Evolutionary conservation across 2,329 filamentous ascomycete genomes (phyloP).

Genomic region (Epichloe aotearoae): DNA sequence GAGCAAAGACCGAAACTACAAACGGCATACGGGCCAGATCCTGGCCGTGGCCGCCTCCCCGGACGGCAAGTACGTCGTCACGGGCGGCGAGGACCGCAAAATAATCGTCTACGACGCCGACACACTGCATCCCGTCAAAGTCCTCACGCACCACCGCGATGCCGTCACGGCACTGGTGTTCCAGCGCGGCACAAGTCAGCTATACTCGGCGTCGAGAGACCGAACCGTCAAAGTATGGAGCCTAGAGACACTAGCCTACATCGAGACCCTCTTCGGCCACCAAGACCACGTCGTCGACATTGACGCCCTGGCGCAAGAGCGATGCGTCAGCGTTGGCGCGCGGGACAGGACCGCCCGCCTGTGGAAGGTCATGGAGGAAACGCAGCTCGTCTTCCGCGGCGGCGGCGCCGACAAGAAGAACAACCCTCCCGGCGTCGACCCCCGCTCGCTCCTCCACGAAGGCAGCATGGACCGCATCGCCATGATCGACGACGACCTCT

Average conservation of each 20-base stretch:
- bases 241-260: slow-evolving; percentile 79
- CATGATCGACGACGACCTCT: slow-evolving; percentile 76
- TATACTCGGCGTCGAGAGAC: slow-evolving; percentile 85
- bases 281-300: slow-evolving; percentile 83
- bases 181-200: slow-evolving; percentile 73
- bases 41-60: slow-evolving; percentile 80
- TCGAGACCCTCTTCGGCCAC: slow-evolving; percentile 93
- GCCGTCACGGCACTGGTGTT: slow-evolving; percentile 77
- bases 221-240: slow-evolving; percentile 94
- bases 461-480: slow-evolving; percentile 87
- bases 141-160: slow-evolving; percentile 87
- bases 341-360: slow-evolving; percentile 81
- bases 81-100: slow-evolving; percentile 72
- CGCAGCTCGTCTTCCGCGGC: slow-evolving; percentile 87
- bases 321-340: slow-evolving; percentile 81
- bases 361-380: slow-evolving; percentile 95
- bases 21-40: slow-evolving; percentile 70
- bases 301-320: slow-evolving; percentile 69
- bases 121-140: slow-evolving; percentile 62
- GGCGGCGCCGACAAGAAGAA: slow-evolving; percentile 53
- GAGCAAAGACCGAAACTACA: slow-evolving; percentile 49
- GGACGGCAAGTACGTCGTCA: slow-evolving; percentile 82
- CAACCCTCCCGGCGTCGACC: slow-evolving; percentile 26
- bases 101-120: slow-evolving; percentile 81
- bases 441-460: slow-evolving; percentile 48